phyloP scores from a whole-genome alignment of 2,329 filamentous ascomycete species.

The Aspergillus flavus region DNA sequence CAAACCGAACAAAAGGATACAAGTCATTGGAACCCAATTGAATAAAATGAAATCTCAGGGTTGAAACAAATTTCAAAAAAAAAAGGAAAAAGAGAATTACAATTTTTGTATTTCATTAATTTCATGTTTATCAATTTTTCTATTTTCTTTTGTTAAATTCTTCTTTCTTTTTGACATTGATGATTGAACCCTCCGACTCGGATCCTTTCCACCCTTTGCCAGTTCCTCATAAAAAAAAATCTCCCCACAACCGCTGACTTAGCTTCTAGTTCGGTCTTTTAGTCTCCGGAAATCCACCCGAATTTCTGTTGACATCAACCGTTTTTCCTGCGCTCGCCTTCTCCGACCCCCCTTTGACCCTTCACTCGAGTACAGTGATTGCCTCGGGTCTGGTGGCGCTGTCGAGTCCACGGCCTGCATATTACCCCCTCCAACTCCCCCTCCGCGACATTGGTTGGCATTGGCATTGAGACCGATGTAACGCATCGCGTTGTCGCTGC shows the following conservation, averaged over 20 bases:
- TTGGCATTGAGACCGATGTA: conserved; percentile 27
- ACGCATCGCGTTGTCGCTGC: conserved; percentile 26
- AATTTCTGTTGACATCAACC: conserved; percentile 11
- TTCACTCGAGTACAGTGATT: not conserved
- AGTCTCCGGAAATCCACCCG: conserved; percentile 12
- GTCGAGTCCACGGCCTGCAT: not conserved
- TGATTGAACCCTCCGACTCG: not conserved
- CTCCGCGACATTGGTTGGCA: conserved; percentile 16
- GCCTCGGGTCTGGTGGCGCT: not conserved
- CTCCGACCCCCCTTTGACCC: conserved; percentile 2
- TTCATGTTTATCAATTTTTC: not conserved
- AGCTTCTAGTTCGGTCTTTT: conserved; percentile 7
- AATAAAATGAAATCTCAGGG: not conserved
- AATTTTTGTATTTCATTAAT: not conserved
- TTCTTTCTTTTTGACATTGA: not conserved
- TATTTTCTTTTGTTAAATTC: not conserved
- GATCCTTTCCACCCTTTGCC: conserved; percentile 4
- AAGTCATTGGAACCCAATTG: not conserved
- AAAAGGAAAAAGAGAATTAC: not conserved
- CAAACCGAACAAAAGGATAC: not conserved
- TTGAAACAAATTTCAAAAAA: not conserved
- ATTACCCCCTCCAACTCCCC: not conserved
- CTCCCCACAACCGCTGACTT: conserved; percentile 9
- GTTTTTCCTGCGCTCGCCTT: conserved; percentile 5
- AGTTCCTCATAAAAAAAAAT: not conserved